Evolutionary conservation across 306 rosid genomes (phyloP), one percentile per base, ranked within the genome.

Genomic region (Vachellia pachyceras): DNA sequence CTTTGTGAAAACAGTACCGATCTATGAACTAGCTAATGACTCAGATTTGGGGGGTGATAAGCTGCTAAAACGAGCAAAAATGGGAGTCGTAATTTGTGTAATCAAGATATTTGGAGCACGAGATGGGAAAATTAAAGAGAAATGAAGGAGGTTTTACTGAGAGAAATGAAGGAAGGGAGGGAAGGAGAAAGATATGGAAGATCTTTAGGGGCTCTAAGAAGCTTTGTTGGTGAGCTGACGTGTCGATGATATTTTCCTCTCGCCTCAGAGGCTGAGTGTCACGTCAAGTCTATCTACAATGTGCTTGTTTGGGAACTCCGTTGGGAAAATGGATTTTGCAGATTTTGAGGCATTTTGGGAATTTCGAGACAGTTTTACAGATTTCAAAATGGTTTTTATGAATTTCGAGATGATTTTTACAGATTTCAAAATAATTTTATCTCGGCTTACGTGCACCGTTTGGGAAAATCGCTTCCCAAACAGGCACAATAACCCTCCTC

Each of bases 191-290:
- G 61, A 13, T 13, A 42, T 29, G 20, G 77, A 55, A 79, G 80
- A 83, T 78, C 79, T 78, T 78, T 72, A 13, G 23, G 82, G 25
- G 85, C 18, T 20, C 8, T 72, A 44, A 65, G 79, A 83, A 72
- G 79, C 79, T 3, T 39, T 41, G 69, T 64, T 22, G 44, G 76
- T 35, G 80, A 65, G 79, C 78, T 5, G 41, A 64, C 86, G 86
- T 83, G 86, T 83, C 86, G 7, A 73, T 65, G 86, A 83, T 83
- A 83, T 83, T 83, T 83, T 72, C 71, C 83, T 73, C 77, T 33
- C 63, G 72, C 58, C 70, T 65, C 72, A 44, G 35, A 64, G 33
- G 78, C 33, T 39, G 60, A 7, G 37, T 69, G 89, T 72, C 82
- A 77, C 83, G 82, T 87, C 87, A 85, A 79, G 77, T 23, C 44